Conservation (phyloP, 345 rosid species). For the Eucalyptus melliodora region DNA sequence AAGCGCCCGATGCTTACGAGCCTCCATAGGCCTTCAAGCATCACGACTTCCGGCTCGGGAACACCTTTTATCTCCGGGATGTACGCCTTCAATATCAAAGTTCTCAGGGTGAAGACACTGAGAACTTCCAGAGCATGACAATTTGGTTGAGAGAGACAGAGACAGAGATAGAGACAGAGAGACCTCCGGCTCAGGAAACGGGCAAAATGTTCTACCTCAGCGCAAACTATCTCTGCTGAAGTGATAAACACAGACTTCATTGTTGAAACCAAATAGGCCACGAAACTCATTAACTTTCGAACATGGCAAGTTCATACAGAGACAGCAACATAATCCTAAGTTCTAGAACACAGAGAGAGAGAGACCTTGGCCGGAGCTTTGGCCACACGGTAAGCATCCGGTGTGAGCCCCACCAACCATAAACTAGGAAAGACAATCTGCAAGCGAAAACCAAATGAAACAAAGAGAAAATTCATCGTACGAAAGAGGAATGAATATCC, state of each 20-base stretch:
- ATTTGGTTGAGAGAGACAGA: background rate
- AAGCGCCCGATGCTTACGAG: background rate
- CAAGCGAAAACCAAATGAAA: background rate
- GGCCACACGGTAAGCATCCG: constrained; percentile 47
- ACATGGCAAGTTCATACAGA: background rate
- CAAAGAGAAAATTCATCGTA: background rate
- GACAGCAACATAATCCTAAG: background rate
- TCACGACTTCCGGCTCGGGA: background rate
- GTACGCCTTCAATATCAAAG: background rate
- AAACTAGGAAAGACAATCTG: constrained; percentile 69
- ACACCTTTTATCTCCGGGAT: background rate
- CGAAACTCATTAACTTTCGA: background rate
- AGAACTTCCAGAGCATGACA: background rate
- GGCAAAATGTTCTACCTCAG: background rate
- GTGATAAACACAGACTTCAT: background rate
- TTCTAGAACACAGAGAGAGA: background rate
- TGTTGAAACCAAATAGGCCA: background rate
- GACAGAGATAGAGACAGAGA: background rate
- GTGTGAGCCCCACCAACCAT: constrained; percentile 72
- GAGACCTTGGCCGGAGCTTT: constrained; percentile 50
- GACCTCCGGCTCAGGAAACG: background rate
- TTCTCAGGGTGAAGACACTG: background rate
- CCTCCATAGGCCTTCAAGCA: background rate
- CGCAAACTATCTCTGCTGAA: background rate
- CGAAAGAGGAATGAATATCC: background rate